Evolutionary conservation across 441 rosid genomes (phyloP).

Genomic region (Gossypium davidsonii): DNA sequence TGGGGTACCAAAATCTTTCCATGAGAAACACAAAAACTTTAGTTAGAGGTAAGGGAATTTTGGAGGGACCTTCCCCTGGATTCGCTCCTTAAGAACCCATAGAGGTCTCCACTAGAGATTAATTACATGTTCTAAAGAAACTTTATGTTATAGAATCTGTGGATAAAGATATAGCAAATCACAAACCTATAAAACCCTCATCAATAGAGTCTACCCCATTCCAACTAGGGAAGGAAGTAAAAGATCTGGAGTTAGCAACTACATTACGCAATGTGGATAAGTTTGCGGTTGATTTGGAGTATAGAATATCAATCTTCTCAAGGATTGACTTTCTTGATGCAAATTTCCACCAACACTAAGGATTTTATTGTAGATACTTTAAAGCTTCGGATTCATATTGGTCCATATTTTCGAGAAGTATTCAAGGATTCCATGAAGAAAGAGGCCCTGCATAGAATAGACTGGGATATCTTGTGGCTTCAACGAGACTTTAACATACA

Average conservation of each 20-base stretch:
- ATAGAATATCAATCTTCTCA: conserved; percentile 88
- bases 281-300: conserved; percentile 96
- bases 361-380: conserved; percentile 80
- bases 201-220: conserved; percentile 51
- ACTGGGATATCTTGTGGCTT: conserved; percentile 87
- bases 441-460: conserved; percentile 98
- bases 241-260: conserved; percentile 64
- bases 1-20: no score
- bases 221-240: conserved; percentile 63
- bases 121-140: conserved; percentile 32
- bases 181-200: conserved; percentile 38
- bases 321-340: conserved; percentile 92
- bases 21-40: no score
- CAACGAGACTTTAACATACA: conserved; percentile 93
- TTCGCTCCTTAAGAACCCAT: no score
- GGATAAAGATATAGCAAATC: conserved; percentile 33
- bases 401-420: conserved; percentile 70
- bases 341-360: conserved; percentile 59
- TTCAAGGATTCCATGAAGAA: conserved; percentile 86
- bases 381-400: conserved; percentile 72
- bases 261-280: conserved; percentile 53
- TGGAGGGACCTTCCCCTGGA: no score
- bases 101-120: no score
- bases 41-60: no score
- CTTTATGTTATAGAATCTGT: conserved; percentile 63